Evolutionary conservation across 2,329 filamentous ascomycete species (phyloP).

Genomic region (Decorospora gaudefroyi): DNA sequence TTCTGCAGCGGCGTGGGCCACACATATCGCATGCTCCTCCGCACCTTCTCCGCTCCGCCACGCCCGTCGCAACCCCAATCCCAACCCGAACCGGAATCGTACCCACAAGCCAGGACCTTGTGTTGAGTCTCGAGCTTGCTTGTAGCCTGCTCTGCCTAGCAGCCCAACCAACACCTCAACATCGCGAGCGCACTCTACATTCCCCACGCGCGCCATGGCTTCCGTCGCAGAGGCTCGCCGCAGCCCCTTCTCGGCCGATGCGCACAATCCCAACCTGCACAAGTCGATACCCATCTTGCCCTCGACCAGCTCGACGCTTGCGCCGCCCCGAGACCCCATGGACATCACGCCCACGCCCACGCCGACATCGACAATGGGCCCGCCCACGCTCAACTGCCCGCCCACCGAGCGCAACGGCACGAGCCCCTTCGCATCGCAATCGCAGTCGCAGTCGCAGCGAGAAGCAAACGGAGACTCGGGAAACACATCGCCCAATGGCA

Average conservation of each 20-base stretch:
- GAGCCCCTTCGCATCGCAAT: conserved; percentile 15
- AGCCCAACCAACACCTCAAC: conserved; percentile 23
- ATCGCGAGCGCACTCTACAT: conserved; percentile 15
- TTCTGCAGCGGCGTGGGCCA: conserved; percentile 18
- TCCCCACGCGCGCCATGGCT: conserved; percentile 45
- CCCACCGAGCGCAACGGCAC: conserved; percentile 53
- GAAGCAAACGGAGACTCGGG: conserved; percentile 37
- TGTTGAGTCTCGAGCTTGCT: conserved; percentile 7
- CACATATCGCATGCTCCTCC: conserved; percentile 22
- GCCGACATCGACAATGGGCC: conserved; percentile 54
- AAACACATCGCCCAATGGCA: conserved; percentile 43
- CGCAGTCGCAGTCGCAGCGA: conserved; percentile 22
- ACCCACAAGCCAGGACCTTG: conserved; percentile 16
- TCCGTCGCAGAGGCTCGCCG: conserved; percentile 52
- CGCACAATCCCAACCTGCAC: conserved; percentile 51
- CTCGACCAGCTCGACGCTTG: conserved; percentile 52
- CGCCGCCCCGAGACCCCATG: conserved; percentile 58
- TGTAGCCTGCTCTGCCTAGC: conserved; percentile 14
- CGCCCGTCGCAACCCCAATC: conserved; percentile 9
- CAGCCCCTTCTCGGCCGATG: conserved; percentile 53
- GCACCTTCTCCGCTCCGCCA: conserved; percentile 13
- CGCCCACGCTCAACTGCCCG: conserved; percentile 55
- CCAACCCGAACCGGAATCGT: too few species aligned
- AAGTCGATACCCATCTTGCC: conserved; percentile 59
- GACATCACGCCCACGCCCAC: conserved; percentile 53